Conservation (phyloP, 2,329 filamentous ascomycete genomes). For the Trichoderma pleuroti region DNA sequence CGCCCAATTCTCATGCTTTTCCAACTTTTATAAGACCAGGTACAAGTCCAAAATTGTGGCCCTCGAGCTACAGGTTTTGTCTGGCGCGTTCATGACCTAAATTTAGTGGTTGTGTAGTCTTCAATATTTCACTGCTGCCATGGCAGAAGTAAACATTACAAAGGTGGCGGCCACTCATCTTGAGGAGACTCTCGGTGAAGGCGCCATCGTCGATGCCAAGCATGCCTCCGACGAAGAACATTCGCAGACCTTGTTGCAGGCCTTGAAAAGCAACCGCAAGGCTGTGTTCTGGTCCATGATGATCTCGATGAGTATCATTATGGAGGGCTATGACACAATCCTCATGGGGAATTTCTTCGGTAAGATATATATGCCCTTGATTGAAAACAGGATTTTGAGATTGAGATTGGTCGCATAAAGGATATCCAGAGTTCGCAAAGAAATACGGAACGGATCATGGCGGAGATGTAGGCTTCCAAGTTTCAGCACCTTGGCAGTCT, state of each 20-base stretch:
- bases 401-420: background rate
- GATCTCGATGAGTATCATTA: slow-evolving; percentile 38
- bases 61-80: background rate
- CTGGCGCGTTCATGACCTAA: background rate
- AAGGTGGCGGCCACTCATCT: slow-evolving; percentile 6
- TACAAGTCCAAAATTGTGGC: background rate
- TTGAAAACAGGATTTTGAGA: background rate
- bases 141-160: slow-evolving; percentile 8
- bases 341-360: slow-evolving; percentile 38
- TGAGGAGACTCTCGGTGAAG: slow-evolving; percentile 11
- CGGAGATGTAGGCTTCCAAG: slow-evolving; percentile 28
- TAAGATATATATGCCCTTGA: background rate
- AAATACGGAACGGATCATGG: slow-evolving; percentile 17
- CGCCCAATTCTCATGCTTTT: background rate
- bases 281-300: slow-evolving; percentile 38
- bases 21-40: background rate
- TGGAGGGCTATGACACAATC: slow-evolving; percentile 41
- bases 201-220: slow-evolving; percentile 12
- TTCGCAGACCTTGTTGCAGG: background rate
- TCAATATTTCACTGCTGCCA: background rate
- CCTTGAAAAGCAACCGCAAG: slow-evolving; percentile 32
- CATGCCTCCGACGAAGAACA: slow-evolving; percentile 16
- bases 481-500: slow-evolving; percentile 50
- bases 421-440: slow-evolving; percentile 26
- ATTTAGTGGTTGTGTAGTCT: background rate